Evolutionary conservation across 139 green algal genomes (phyloP).

Genomic region (Astrephomene gubernaculifera): DNA sequence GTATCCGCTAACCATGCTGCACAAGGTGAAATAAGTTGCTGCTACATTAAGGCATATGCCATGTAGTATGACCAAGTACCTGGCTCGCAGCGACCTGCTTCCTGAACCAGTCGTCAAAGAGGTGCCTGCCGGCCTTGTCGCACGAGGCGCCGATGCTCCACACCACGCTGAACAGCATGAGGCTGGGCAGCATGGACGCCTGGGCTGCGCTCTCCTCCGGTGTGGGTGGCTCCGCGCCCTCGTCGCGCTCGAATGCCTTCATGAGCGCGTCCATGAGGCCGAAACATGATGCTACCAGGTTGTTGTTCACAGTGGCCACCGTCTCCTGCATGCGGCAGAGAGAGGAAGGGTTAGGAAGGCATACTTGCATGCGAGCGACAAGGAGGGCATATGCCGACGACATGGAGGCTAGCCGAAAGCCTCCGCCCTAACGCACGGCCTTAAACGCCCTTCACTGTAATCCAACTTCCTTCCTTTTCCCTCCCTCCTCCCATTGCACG

Average conservation of each 20-base stretch:
- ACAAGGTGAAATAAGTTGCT: too few species aligned
- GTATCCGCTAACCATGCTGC: too few species aligned
- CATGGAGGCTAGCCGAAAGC: too few species aligned
- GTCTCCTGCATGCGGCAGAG: slow-evolving; percentile 63
- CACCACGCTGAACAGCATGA: slow-evolving; percentile 81
- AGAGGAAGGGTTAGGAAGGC: too few species aligned
- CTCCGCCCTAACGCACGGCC: too few species aligned
- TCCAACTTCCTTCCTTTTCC: too few species aligned
- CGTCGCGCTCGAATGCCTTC: slow-evolving; percentile 49
- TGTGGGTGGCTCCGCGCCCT: slow-evolving; percentile 57
- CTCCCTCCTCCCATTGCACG: too few species aligned
- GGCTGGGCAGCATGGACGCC: slow-evolving; percentile 54
- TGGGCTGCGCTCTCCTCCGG: slow-evolving; percentile 62
- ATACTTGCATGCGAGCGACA: too few species aligned
- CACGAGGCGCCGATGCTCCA: slow-evolving; percentile 83
- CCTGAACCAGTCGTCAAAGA: slow-evolving; percentile 74
- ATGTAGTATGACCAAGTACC: not conserved
- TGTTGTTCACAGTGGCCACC: slow-evolving; percentile 78
- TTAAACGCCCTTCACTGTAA: too few species aligned
- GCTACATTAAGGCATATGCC: too few species aligned
- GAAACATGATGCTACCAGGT: slow-evolving; percentile 78
- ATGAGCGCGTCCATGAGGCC: slow-evolving; percentile 80
- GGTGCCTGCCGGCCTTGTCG: slow-evolving; percentile 67
- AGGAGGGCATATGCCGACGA: too few species aligned
- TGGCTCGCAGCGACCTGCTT: slow-evolving; percentile 34